phyloP scores from a whole-genome alignment of 2,329 filamentous ascomycete species.

The Fusarium verrucosum region DNA sequence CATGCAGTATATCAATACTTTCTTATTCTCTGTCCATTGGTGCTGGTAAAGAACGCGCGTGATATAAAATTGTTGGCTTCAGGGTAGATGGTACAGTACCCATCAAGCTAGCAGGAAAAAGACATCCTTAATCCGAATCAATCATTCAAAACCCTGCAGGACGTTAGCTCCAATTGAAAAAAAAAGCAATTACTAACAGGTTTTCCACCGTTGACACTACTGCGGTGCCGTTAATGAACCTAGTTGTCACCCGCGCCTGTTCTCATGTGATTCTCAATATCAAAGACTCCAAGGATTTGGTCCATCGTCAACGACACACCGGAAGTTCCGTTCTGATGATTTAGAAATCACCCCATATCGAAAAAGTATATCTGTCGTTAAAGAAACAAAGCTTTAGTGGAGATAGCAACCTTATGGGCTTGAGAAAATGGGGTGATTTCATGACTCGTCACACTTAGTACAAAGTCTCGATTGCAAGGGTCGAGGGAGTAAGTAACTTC shows the following conservation, averaged over 20 bases:
- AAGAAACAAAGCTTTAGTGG: constrained; percentile 16
- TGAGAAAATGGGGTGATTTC: constrained; percentile 3
- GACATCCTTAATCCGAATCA: constrained; percentile 2
- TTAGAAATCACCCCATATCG: constrained; percentile 8
- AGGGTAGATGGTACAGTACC: constrained; percentile 13
- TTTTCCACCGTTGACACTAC: constrained; percentile 11
- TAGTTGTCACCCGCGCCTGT: background rate
- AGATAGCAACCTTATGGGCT: constrained; percentile 3
- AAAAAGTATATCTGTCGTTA: constrained; percentile 1
- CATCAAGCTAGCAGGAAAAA: background rate
- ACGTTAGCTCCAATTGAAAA: constrained; percentile 2
- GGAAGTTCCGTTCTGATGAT: background rate
- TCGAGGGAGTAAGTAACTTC: constrained; percentile 10
- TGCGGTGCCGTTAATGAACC: constrained; percentile 11
- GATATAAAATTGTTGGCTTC: background rate
- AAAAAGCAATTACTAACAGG: constrained; percentile 4
- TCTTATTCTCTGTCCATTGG: background rate
- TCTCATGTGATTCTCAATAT: background rate
- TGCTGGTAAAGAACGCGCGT: background rate
- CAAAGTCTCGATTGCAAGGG: constrained; percentile 12
- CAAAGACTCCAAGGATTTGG: background rate
- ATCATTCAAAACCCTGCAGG: background rate
- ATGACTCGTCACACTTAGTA: constrained; percentile 31
- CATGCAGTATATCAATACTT: background rate
- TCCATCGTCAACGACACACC: constrained; percentile 3